Evolutionary conservation across 2,329 filamentous ascomycete genomes (phyloP).

Genomic region (Lecanicillium sp.): DNA sequence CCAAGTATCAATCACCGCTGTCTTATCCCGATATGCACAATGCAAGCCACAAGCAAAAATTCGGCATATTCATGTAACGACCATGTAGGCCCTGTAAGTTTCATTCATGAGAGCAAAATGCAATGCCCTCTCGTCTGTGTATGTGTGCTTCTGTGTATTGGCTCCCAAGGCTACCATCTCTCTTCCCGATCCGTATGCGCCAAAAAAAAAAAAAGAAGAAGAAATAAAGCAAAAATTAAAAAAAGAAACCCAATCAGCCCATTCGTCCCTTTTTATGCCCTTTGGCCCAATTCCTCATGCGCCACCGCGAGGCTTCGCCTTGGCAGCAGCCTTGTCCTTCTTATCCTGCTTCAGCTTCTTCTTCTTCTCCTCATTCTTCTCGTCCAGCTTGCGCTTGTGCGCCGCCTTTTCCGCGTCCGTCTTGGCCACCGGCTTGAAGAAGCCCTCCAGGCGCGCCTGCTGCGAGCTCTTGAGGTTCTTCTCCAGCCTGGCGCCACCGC

Average conservation of each 20-base stretch:
- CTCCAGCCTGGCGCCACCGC: conserved; percentile 66
- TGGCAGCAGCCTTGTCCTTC: conserved; percentile 89
- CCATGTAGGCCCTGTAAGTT: too few relatives aligned
- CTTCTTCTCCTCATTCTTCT: conserved; percentile 85
- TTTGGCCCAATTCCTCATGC: conserved; percentile 18
- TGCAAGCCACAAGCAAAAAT: too few relatives aligned
- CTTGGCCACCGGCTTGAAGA: conserved; percentile 91
- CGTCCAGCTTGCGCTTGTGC: conserved; percentile 88
- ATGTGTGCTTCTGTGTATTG: too few relatives aligned
- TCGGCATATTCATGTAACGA: too few relatives aligned
- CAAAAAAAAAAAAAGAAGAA: too few relatives aligned
- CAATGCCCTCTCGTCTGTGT: background rate
- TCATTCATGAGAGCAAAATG: background rate
- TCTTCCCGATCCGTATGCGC: too few relatives aligned
- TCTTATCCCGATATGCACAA: too few relatives aligned
- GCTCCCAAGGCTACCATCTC: too few relatives aligned
- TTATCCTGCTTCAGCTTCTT: conserved; percentile 93
- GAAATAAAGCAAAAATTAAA: background rate
- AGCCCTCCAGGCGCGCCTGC: conserved; percentile 86
- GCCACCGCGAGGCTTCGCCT: conserved; percentile 75
- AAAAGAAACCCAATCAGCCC: too few relatives aligned
- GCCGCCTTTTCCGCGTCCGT: conserved; percentile 77
- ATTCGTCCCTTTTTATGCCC: background rate
- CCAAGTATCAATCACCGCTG: background rate
- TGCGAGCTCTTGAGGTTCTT: conserved; percentile 90